Base-by-base conservation (phyloP, 1,284 basidiomycete species). In the Ceraceosorus guamensis region DNA sequence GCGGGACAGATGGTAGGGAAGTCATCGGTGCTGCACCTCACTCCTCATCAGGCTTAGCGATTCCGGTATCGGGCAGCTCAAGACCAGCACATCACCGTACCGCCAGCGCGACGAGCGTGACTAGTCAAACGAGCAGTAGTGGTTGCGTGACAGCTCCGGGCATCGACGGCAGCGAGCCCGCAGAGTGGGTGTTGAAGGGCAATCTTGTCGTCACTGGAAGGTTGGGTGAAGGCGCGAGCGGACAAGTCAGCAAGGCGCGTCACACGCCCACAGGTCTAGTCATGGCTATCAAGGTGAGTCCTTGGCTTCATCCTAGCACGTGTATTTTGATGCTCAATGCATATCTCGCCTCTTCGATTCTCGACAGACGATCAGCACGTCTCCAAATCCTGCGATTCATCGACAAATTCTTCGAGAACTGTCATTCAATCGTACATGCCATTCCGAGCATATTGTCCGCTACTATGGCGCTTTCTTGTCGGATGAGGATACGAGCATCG, bases 401-500 rank as follows among this genome's bases (percentile, higher is more conserved):
- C 89, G 87, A 70, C 93, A 98, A 79, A 84, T 97, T 57, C 80
- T 95, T 46, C 86, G 93, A 44, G 95, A 99, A 78, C 82, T 98
- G 55, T 84, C 85, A 51, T 91, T 97, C 78, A 88, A 91, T 63
- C 86, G 89, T 41, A 83, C 84, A 45, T 91, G 88, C 57, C 81
- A 84, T 48, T 90, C 95, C 67, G 80, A 84, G 62, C 92, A 91
- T 76, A 95, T 99, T 77, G 87, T 93, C 54, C 82, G 84, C 55
- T 97, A 93, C 79, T 88, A 89, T 72, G 95, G 93, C 49, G 91
- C 91, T 14, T 98, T 93, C 79, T 87, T 97, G 77, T 87, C 90
- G 35, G 88, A 90, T 34, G 89, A 87, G 45, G 87, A 89, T 50
- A 88, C 87, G 63, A 89, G 92, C 77, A 87, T 99, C 72, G 92